A percentile compares a stretch with the other conserved stretches of the same genome.
Conservation (phyloP, 208 protist species). For the Trypanosomatidae sp. region DNA sequence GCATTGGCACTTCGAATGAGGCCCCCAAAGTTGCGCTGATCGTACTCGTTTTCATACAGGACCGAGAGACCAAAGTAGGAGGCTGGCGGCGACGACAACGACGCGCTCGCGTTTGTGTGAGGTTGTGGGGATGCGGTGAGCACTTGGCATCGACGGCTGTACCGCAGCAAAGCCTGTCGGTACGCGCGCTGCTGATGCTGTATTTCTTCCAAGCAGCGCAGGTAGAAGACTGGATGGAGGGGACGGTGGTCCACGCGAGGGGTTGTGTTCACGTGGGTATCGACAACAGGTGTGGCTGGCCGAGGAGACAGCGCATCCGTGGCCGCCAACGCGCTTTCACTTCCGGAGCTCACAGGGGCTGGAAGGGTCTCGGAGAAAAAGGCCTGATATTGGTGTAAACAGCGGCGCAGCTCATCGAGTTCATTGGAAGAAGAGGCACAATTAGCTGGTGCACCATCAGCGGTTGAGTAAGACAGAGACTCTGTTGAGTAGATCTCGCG, state of each 20-base stretch:
- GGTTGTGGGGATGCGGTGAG: neutral
- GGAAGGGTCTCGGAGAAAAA: conserved; percentile 22
- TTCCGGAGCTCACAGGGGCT: neutral
- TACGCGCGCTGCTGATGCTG: conserved; percentile 16
- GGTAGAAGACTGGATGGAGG: conserved; percentile 68
- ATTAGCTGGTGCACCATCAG: neutral
- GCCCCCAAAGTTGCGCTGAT: conserved; percentile 88
- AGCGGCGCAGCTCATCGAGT: conserved; percentile 3
- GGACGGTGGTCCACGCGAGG: conserved; percentile 73
- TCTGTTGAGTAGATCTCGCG: conserved; percentile 15
- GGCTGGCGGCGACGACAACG: neutral
- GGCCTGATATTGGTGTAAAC: conserved; percentile 19
- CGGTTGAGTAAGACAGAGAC: no score
- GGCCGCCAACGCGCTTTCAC: neutral
- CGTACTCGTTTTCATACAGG: conserved; percentile 84
- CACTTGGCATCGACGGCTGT: conserved; percentile 12
- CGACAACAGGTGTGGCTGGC: neutral
- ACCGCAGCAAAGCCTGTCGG: conserved; percentile 37
- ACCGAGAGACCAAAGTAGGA: conserved; percentile 73
- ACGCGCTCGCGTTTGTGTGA: neutral
- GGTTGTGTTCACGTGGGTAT: conserved; percentile 16
- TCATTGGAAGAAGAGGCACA: neutral
- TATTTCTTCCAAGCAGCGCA: conserved; percentile 12
- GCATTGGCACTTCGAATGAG: conserved; percentile 87
- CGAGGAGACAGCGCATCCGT: no score